A percentile compares a stretch with the other conserved stretches of the same genome.
Evolutionary conservation across 2,329 filamentous ascomycete genomes (phyloP).

Genomic region (Alternaria burnsii): DNA sequence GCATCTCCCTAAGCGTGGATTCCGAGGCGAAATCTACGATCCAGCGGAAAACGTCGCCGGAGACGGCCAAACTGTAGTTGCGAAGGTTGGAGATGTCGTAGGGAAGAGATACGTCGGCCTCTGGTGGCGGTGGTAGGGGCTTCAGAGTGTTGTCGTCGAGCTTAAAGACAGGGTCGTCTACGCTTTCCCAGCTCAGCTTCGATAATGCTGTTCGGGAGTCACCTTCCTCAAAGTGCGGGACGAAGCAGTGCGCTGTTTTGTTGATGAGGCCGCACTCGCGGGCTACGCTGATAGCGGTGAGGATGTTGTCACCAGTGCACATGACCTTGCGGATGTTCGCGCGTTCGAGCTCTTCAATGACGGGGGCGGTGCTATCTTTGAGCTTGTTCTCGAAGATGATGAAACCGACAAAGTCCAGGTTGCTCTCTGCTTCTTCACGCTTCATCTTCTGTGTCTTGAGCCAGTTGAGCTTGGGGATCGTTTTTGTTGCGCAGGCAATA

Average conservation of each 20-base stretch:
- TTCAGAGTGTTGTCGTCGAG: constrained; percentile 82
- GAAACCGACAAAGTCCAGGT: constrained; percentile 89
- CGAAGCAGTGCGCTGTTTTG: constrained; percentile 84
- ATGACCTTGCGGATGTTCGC: constrained; percentile 91
- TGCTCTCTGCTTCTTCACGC: constrained; percentile 81
- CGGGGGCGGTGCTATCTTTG: constrained; percentile 82
- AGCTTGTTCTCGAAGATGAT: constrained; percentile 99
- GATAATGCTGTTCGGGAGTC: constrained; percentile 76
- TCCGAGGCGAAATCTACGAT: constrained; percentile 88
- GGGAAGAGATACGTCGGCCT: constrained; percentile 82
- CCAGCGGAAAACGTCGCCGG: constrained; percentile 96
- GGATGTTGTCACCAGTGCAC: constrained; percentile 97
- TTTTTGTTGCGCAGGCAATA: constrained; percentile 91
- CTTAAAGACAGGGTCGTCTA: constrained; percentile 82
- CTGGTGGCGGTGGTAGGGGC: constrained; percentile 74
- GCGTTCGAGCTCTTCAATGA: constrained; percentile 81
- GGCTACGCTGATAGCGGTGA: constrained; percentile 95
- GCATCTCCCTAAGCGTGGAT: constrained; percentile 84
- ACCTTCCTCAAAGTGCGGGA: constrained; percentile 87
- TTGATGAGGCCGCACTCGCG: constrained; percentile 87
- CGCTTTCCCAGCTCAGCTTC: constrained; percentile 86
- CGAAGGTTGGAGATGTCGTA: constrained; percentile 82
- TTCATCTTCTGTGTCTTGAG: constrained; percentile 95
- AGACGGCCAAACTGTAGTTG: constrained; percentile 89
- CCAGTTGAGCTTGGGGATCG: constrained; percentile 88